Evolutionary conservation across 345 rosid species (phyloP).

Genomic region (Euphorbia peplus): DNA sequence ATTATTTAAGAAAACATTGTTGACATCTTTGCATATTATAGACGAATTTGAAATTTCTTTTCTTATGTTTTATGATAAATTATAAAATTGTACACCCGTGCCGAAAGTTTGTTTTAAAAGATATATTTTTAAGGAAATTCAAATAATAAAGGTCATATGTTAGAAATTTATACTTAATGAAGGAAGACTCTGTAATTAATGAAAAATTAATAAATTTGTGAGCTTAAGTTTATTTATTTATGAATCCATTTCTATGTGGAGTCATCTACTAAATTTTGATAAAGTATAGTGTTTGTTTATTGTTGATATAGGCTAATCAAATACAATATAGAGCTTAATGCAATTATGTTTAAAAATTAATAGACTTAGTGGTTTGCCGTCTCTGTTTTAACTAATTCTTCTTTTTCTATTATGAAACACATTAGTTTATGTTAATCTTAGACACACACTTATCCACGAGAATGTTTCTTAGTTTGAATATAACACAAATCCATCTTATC

Average conservation of each 20-base stretch:
- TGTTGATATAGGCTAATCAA: slow-evolving; percentile 1
- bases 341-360: background rate
- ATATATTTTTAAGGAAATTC: background rate
- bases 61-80: background rate
- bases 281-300: background rate
- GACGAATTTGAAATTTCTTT: no score
- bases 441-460: no score
- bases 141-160: background rate
- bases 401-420: no score
- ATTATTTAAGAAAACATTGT: background rate
- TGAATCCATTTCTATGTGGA: background rate
- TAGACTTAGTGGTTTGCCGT: slow-evolving; percentile 4
- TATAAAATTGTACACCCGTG: background rate
- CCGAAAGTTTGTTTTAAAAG: background rate
- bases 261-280: background rate
- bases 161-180: no score
- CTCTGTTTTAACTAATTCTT: slow-evolving; percentile 2
- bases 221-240: no score
- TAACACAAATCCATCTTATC: no score
- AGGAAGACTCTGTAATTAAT: no score
- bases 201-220: no score
- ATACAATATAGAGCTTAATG: background rate
- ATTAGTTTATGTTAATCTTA: no score
- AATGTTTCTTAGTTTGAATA: no score
- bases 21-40: background rate